Evolutionary conservation across 352 stramenopile genomes (phyloP), one percentile per base, ranked within the genome.

Genomic region (Poterioochromonas sp.): DNA sequence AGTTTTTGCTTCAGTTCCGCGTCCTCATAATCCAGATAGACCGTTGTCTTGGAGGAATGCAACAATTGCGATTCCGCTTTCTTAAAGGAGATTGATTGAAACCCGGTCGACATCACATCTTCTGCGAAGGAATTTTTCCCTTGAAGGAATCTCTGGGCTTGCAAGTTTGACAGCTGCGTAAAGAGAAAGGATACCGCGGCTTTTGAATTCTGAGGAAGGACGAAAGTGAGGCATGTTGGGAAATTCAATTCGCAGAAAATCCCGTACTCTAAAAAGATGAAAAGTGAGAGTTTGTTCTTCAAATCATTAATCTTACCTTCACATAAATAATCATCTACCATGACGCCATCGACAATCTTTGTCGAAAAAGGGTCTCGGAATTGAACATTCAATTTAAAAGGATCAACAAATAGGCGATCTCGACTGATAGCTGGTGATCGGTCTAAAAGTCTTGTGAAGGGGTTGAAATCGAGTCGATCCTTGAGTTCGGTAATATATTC

Each of bases 221-320:
- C 29, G 26, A 29, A 68, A 39, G 58, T 68, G 5, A 68, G 11
- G 34, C 58, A 68, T 40, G 5, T 26, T 32, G 58, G 58, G 26
- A 68, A 26, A 68, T 68, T 68, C 58, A 68, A 39, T 26, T 68
- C 58, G 58, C 58, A 68, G 26, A 29, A 68, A 18, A 68, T 39
- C 5, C 58, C 58, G 29, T 68, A 12, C 58, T 68, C 58, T 68
- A 26, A 29, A 35, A 68, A 68, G 47, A 26, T 58, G 47, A 58
- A 58, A 15, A 26, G 26, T 26, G 26, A 58, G 26, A 26, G 26
- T 58, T 58, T 15, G 26, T 26, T 15, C 15, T 58, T 15, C 15
- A 15, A 26, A 58, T 15, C 47, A 58, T 58, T 26, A 26, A 26
- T 26, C 47, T 58, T 26, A 58, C 47, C 47, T 26, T 58, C 47